These are phyloP conservation scores for Phytophthora pini DNA, from an alignment of 352 stramenopile genomes.

Conservation along the genomic window DNA sequence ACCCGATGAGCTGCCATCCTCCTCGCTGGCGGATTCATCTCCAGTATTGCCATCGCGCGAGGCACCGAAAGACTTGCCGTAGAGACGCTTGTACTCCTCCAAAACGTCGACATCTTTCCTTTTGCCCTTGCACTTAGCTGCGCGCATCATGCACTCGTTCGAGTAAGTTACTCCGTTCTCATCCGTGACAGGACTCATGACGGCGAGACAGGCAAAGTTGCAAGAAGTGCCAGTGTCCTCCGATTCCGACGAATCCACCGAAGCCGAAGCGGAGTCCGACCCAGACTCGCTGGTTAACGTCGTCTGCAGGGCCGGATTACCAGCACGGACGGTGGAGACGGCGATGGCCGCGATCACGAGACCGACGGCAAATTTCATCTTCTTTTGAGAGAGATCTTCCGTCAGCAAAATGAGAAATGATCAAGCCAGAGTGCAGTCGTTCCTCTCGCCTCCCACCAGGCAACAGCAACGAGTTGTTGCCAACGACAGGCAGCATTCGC, in stretches of 20 bases:
- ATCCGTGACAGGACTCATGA: conserved; percentile 21
- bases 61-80: conserved; percentile 18
- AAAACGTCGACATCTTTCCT: conserved; percentile 3
- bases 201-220: conserved; percentile 12
- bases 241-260: conserved; percentile 1
- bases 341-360: conserved; percentile 18
- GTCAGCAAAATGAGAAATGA: conserved; percentile 15
- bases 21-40: conserved; percentile 9
- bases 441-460: no score
- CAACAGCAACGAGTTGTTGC: not conserved
- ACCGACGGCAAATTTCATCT: conserved; percentile 24
- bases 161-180: conserved; percentile 23
- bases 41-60: not conserved
- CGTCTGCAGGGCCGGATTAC: conserved; percentile 7
- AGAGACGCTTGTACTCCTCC: conserved; percentile 23
- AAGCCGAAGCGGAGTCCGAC: conserved; percentile 3
- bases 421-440: not conserved
- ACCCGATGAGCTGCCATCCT: not conserved
- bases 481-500: not conserved
- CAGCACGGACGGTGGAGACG: conserved; percentile 14
- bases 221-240: conserved; percentile 5
- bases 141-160: conserved; percentile 22
- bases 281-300: not conserved
- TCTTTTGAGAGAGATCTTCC: not conserved
- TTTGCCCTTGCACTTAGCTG: conserved; percentile 20